Base-by-base conservation (phyloP, 768 basidiomycete species). In the Infundibulicybe gibba region DNA sequence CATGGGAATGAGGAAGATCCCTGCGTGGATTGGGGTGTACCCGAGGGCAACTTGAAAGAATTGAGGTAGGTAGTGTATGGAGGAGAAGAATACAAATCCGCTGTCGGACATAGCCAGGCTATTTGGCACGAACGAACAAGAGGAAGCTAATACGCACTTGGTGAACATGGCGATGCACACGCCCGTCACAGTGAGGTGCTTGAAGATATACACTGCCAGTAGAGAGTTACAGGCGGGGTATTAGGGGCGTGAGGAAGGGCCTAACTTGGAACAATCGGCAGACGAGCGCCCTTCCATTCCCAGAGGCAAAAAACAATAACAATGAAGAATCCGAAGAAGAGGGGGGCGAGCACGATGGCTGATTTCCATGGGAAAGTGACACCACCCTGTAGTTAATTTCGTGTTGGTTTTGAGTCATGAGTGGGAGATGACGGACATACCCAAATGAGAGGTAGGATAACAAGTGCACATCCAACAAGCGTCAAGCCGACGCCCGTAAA, bases 121-220 rank as follows among this genome's bases (percentile, higher is more conserved):
- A 19, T 12, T 17, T 46, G 9, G 46, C 19, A 12, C 16, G 33
- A 3, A 5, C n/a, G n/a, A n/a, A n/a, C n/a, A n/a, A n/a, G n/a
- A n/a, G n/a, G n/a, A n/a, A n/a, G n/a, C n/a, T n/a, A 6, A 19
- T n/a, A 52, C 75, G 40, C 58, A 76, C 81, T 81, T 83, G 54
- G 86, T 70, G 60, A 87, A 83, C 71, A 87, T 86, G 6, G 82
- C 68, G 45, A 81, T 74, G 55, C 83, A 86, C 1, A 85, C 81
- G n/a, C n/a, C n/a, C n/a, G n/a, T n/a, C n/a, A n/a, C n/a, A n/a
- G n/a, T n/a, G n/a, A n/a, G n/a, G n/a, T n/a, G n/a, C n/a, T n/a
- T n/a, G n/a, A n/a, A n/a, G n/a, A n/a, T n/a, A n/a, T n/a, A n/a
- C n/a, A n/a, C 0, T 85, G 21, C 44, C 16, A 45, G n/a, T n/a